Percentiles rank a stretch among this genome's conserved stretches.
These are phyloP conservation scores for Umbilicaria muhlenbergii DNA, from an alignment of 495 filamentous ascomycete genomes.

Conservation along the genomic window DNA sequence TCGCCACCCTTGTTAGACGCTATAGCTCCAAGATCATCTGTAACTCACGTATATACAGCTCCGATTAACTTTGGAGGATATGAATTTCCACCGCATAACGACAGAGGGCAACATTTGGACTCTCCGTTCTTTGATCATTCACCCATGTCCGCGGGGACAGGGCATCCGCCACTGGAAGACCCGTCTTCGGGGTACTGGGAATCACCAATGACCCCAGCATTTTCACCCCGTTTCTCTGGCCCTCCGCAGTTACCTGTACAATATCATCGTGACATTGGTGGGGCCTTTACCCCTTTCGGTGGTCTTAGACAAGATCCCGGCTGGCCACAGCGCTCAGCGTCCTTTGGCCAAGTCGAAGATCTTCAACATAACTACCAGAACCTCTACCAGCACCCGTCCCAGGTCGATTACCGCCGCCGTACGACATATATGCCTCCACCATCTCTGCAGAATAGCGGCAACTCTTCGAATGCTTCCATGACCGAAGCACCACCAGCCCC, in stretches of 20 bases:
- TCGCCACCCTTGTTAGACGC: background rate
- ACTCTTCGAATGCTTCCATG: conserved; percentile 11
- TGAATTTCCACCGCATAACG: conserved; percentile 9
- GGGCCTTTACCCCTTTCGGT: conserved; percentile 10
- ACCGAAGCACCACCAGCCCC: conserved; percentile 10
- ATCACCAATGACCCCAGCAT: conserved; percentile 13
- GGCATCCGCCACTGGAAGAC: conserved; percentile 13
- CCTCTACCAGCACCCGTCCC: conserved; percentile 3
- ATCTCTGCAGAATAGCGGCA: conserved; percentile 12
- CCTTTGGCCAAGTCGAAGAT: conserved; percentile 12
- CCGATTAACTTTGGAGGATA: conserved; percentile 8
- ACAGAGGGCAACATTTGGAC: conserved; percentile 7
- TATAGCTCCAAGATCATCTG: background rate
- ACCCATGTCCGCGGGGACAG: conserved; percentile 5
- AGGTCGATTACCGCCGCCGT: conserved; percentile 8
- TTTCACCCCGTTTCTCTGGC: conserved; percentile 9
- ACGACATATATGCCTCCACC: conserved; percentile 14
- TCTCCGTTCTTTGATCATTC: conserved; percentile 12
- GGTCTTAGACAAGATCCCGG: conserved; percentile 6
- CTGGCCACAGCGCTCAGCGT: conserved; percentile 13
- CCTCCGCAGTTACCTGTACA: conserved; percentile 7
- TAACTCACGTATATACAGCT: background rate
- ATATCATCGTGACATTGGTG: conserved; percentile 5
- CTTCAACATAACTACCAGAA: conserved; percentile 7
- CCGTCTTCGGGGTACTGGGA: conserved; percentile 12